phyloP scores from a whole-genome alignment of 139 green algal genomes.

The Eudorina sp. region DNA sequence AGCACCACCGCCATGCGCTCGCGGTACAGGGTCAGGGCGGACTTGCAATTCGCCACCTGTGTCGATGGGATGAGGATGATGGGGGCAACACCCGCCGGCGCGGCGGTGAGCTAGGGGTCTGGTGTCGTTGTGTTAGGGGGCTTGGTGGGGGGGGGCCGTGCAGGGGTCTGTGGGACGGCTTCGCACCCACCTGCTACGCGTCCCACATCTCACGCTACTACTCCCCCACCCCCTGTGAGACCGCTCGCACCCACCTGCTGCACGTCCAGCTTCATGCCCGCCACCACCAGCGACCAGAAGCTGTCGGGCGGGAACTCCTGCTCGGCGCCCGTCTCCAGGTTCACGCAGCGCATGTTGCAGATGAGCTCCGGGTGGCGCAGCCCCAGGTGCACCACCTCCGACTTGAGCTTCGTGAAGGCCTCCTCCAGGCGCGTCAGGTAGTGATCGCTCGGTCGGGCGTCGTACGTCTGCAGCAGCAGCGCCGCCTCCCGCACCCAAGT shows the following conservation, averaged over 20 bases:
- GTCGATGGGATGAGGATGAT: not conserved
- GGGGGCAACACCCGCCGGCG: no score
- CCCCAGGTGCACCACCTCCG: constrained; percentile 17
- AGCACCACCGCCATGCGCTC: constrained; percentile 30
- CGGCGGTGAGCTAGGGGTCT: no score
- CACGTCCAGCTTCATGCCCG: not conserved
- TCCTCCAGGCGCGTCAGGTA: constrained; percentile 21
- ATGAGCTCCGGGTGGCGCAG: constrained; percentile 10
- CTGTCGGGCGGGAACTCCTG: constrained; percentile 28
- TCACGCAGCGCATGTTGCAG: not conserved
- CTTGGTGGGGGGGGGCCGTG: no score
- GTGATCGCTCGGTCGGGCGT: constrained; percentile 7
- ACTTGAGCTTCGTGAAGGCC: constrained; percentile 1
- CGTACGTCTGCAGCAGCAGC: constrained; percentile 26
- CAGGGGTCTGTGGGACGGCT: no score
- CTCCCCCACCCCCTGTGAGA: no score
- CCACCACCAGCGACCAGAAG: constrained; percentile 16
- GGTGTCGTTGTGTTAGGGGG: no score
- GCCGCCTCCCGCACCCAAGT: constrained; percentile 29
- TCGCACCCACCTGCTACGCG: no score
- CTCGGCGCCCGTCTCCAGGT: constrained; percentile 37
- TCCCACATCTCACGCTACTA: no score
- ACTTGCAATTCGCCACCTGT: constrained; percentile 14
- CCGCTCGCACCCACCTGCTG: not conserved
- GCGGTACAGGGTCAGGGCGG: constrained; percentile 32